phyloP scores from a whole-genome alignment of 108 stramenopile genomes.

The Skeletonema marinoi region DNA sequence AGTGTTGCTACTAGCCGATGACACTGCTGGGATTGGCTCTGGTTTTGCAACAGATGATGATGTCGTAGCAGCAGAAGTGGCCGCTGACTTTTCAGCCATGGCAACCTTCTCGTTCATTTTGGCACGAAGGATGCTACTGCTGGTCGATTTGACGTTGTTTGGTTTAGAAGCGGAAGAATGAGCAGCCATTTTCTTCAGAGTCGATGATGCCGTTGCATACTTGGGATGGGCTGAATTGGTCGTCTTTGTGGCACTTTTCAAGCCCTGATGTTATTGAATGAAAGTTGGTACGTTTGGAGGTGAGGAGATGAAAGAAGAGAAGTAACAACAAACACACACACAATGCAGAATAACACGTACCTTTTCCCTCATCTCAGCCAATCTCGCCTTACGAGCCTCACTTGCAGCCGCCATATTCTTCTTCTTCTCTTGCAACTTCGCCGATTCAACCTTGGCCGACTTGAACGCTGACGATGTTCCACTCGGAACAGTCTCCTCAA shows the following conservation, averaged over 20 bases:
- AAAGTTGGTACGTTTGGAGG: neutral
- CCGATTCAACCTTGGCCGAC: conserved; percentile 15
- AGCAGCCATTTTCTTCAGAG: conserved; percentile 26
- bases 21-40: neutral
- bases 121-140: conserved; percentile 43
- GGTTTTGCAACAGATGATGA: conserved; percentile 4
- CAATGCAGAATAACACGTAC: conserved; percentile 35
- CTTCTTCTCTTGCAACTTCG: conserved; percentile 35
- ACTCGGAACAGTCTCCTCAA: conserved; percentile 10
- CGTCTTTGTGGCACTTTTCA: conserved; percentile 16
- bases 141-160: conserved; percentile 25
- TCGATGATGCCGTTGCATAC: conserved; percentile 33
- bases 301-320: conserved; percentile 10
- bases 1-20: neutral
- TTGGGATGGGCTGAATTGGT: conserved; percentile 17
- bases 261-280: neutral
- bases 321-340: neutral
- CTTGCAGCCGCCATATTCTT: conserved; percentile 44
- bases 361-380: conserved; percentile 53
- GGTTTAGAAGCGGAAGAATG: conserved; percentile 13
- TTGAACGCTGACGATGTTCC: neutral
- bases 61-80: conserved; percentile 6
- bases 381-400: conserved; percentile 55
- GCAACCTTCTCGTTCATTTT: conserved; percentile 79
- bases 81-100: conserved; percentile 44